A percentile compares a stretch with the other conserved stretches of the same genome.
These are phyloP conservation scores for Thalassiosira mediterranea DNA, from an alignment of 352 stramenopile species.

Conservation along the genomic window DNA sequence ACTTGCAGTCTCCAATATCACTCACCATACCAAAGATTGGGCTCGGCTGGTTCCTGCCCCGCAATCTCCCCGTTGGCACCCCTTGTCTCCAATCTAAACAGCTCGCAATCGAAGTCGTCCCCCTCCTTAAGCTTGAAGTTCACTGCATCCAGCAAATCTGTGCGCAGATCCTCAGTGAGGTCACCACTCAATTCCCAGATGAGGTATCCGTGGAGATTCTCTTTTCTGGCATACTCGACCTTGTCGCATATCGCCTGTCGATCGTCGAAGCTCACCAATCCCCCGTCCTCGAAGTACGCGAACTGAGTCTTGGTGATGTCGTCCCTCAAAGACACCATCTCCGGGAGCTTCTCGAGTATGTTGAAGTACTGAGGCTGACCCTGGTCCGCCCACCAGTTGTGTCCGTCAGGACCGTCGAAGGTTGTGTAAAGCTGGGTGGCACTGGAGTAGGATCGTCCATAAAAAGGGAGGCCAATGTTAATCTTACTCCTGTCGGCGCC, in stretches of 20 bases:
- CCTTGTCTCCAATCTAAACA: conserved; percentile 36
- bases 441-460: conserved; percentile 39
- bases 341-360: conserved; percentile 44
- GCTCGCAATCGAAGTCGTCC: conserved; percentile 37
- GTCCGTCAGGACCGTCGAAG: conserved; percentile 41
- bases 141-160: conserved; percentile 23
- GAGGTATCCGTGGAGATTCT: conserved; percentile 29
- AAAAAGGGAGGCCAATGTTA: conserved; percentile 57
- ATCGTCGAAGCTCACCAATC: conserved; percentile 57
- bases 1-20: no score
- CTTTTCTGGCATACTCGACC: conserved; percentile 40
- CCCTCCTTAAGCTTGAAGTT: conserved; percentile 35
- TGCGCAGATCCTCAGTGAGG: conserved; percentile 16
- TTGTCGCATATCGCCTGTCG: conserved; percentile 59
- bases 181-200: conserved; percentile 43
- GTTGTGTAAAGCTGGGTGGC: conserved; percentile 29
- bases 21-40: conserved; percentile 59
- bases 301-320: conserved; percentile 57
- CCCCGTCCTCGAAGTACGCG: conserved; percentile 52
- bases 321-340: conserved; percentile 60
- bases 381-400: conserved; percentile 49
- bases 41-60: conserved; percentile 3
- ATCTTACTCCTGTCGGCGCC: conserved; percentile 48
- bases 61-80: conserved; percentile 40
- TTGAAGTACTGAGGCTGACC: conserved; percentile 52